Evolutionary conservation across 176 grass and related monocot genomes (phyloP).

Genomic region (Avena atlantica): DNA sequence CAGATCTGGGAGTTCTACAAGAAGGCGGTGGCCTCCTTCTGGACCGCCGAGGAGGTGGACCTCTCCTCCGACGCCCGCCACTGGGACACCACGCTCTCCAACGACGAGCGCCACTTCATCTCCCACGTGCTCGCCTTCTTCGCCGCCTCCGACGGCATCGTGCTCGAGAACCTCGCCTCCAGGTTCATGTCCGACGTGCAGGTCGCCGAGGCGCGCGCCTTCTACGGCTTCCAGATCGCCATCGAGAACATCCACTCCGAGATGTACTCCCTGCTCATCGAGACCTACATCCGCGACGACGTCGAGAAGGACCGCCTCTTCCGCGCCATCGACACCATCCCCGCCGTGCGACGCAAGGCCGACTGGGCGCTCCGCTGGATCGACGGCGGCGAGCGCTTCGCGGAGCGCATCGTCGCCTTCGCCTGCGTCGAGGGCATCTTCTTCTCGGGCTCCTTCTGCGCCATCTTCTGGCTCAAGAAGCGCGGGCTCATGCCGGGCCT

Average conservation of each 20-base stretch:
- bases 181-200: conserved; percentile 95
- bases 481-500: conserved; percentile 88
- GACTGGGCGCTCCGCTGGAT: conserved; percentile 91
- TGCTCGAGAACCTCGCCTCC: conserved; percentile 86
- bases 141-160: conserved; percentile 90
- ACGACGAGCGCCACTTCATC: conserved; percentile 87
- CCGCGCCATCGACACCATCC: conserved; percentile 79
- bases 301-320: conserved; percentile 81
- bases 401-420: conserved; percentile 82
- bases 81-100: conserved; percentile 63
- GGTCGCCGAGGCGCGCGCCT: conserved; percentile 79
- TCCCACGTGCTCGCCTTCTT: conserved; percentile 98
- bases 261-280: conserved; percentile 87
- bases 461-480: conserved; percentile 99
- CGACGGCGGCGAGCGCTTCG: conserved; percentile 71
- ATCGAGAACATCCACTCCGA: conserved; percentile 99
- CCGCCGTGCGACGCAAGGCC: conserved; percentile 72
- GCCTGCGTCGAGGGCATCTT: conserved; percentile 92
- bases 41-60: conserved; percentile 87
- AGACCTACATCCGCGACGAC: conserved; percentile 80
- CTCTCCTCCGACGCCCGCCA: conserved; percentile 68
- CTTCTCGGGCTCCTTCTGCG: conserved; percentile 96
- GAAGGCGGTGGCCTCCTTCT: conserved; percentile 89
- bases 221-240: conserved; percentile 97
- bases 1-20: conserved; percentile 92